Evolutionary conservation across 371 early-diverging fungal species (phyloP).

Genomic region (Catenaria anguillulae): DNA sequence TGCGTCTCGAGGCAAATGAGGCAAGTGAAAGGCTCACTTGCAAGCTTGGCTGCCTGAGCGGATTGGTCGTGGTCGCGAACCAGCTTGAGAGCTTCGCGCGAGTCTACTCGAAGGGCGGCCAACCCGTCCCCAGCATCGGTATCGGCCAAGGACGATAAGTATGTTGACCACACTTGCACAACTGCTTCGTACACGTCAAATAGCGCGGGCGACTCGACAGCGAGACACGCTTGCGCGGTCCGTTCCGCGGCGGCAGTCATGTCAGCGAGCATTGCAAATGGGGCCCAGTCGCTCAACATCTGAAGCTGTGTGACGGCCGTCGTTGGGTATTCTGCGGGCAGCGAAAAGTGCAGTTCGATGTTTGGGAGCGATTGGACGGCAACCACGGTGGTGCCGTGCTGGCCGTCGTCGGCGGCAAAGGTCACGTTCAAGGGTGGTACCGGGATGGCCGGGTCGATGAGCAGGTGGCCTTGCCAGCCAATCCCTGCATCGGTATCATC

Average conservation of each 20-base stretch:
- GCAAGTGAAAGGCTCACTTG: conserved; percentile 13
- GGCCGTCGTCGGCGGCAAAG: too few species aligned
- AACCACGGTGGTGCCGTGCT: too few species aligned
- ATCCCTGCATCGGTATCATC: too few species aligned
- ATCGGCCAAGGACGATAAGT: neutral
- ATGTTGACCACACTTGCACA: conserved; percentile 6
- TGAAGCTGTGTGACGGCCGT: neutral
- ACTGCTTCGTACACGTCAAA: conserved; percentile 10
- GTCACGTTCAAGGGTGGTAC: too few species aligned
- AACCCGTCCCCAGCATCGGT: too few species aligned
- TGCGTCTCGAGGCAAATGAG: conserved; percentile 24
- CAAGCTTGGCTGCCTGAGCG: too few species aligned
- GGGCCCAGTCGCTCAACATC: conserved; percentile 13
- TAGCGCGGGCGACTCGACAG: neutral
- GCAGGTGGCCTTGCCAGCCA: too few species aligned
- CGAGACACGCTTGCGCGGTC: too few species aligned
- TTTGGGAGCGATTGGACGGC: too few species aligned
- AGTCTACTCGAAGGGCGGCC: too few species aligned
- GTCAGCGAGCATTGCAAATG: conserved; percentile 12
- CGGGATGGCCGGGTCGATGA: too few species aligned
- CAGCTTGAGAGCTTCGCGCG: conserved; percentile 3
- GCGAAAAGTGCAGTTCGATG: conserved; percentile 15
- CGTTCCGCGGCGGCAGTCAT: neutral
- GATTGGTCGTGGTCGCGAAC: neutral
- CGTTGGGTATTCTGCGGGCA: conserved; percentile 20